These are phyloP conservation scores for Capsella rubella DNA, from an alignment of 441 rosid species.

Conservation along the genomic window DNA sequence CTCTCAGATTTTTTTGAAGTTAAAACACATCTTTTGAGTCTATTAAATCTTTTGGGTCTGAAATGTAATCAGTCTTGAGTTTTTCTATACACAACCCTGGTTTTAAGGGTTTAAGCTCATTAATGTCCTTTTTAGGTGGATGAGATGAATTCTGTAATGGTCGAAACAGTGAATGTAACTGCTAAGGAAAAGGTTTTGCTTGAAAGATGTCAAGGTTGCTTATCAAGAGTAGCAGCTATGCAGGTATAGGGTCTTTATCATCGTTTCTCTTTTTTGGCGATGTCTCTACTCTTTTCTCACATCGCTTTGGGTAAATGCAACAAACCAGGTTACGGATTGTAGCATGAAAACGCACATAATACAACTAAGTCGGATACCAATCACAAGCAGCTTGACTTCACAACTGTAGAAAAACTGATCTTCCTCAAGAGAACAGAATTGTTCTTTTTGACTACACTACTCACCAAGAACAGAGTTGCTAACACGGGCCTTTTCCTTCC, in stretches of 20 bases:
- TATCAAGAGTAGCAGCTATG: constrained; percentile 58
- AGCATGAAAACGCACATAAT: constrained; percentile 78
- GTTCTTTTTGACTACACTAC: constrained; percentile 50
- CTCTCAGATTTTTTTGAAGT: not conserved
- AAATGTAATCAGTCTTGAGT: constrained; percentile 1
- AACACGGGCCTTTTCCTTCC: constrained; percentile 36
- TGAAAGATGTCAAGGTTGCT: constrained; percentile 57
- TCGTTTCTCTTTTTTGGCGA: not conserved
- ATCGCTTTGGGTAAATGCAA: constrained; percentile 10
- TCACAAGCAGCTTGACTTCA: constrained; percentile 68
- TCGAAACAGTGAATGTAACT: constrained; percentile 54
- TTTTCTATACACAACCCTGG: constrained; percentile 11
- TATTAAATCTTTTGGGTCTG: constrained; percentile 1
- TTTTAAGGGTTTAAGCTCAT: not conserved
- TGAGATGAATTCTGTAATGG: constrained; percentile 61
- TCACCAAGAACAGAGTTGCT: constrained; percentile 55
- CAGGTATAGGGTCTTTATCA: constrained; percentile 53
- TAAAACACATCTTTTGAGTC: not conserved
- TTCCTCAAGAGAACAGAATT: constrained; percentile 39
- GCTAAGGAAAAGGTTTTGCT: constrained; percentile 63
- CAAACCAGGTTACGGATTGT: constrained; percentile 67
- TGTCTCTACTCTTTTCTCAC: constrained; percentile 14
- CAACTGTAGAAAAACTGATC: constrained; percentile 75
- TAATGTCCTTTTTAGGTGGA: constrained; percentile 47
- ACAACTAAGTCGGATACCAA: constrained; percentile 57